Evolutionary conservation across 768 basidiomycete species (phyloP), one percentile per base, ranked within the genome.

Genomic region (Rubroboletus pulcherrimus): DNA sequence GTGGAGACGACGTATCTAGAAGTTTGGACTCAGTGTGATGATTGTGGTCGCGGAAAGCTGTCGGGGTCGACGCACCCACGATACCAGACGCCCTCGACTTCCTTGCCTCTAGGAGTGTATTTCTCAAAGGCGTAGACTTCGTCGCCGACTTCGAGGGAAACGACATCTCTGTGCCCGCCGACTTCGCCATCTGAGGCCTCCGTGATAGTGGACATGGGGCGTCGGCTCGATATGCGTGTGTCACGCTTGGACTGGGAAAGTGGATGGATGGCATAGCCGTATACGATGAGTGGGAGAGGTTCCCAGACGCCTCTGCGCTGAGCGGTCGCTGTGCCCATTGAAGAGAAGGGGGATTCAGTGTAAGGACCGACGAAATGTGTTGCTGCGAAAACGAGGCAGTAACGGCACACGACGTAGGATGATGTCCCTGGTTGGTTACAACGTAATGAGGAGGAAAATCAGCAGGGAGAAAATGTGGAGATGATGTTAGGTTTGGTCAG

Each of bases 61-160:
- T 3, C 2, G 42, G 44, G 45, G 51, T 15, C 60, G 56, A 83
- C 90, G 71, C 70, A 97, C 90, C 96, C 96, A 75, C 96, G 79
- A 73, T 93, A 98, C 96, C 96, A 98, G 15, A 85, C 72, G 19
- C 86, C 87, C 53, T 90, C 89, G 12, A 82, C 83, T 51, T 91
- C 89, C 66, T 87, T 89, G 54, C 76, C 79, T 49, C 77, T 77
- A 11, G 88, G 86, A 0, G 79, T 85, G 70, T 93, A 95, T 67
- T 87, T 87, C 75, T 98, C 96, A 66, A 98, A 98, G 17, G 94
- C 93, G 73, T 98, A 98, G 34, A 98, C 86, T 68, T 98, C 95
- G 71, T 97, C 95, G 45, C 96, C 96, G 30, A 98, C 89, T 63
- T 97, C 94, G 53, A 98, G 81, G 7, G 87, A 81, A 34, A 93